Conservation (phyloP, 108 stramenopile genomes). For the Cylindrotheca closterium region DNA sequence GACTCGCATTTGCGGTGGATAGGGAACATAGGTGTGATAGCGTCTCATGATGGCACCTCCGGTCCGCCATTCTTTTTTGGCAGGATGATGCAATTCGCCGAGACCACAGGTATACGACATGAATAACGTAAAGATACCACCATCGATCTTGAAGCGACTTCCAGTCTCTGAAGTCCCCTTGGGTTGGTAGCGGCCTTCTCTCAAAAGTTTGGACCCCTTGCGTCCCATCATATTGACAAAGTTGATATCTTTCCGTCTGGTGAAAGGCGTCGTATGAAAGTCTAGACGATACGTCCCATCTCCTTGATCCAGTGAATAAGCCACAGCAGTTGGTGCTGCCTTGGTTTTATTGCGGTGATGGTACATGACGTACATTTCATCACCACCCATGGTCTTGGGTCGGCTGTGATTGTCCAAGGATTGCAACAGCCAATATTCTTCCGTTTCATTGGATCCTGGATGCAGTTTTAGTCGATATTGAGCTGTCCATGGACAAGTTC, state of each 20-base stretch:
- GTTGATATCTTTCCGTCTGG: not conserved
- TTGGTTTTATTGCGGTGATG: not conserved
- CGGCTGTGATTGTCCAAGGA: not conserved
- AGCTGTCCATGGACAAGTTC: not conserved
- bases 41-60: not conserved
- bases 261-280: not conserved
- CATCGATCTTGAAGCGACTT: not conserved
- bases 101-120: not conserved
- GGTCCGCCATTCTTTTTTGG: not conserved
- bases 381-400: not conserved
- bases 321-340: not conserved
- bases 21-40: not conserved
- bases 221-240: too few species aligned
- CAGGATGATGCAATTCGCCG: not conserved
- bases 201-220: too few species aligned
- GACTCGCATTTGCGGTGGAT: not conserved
- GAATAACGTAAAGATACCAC: not conserved
- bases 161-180: not conserved
- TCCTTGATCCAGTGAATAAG: not conserved
- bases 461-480: not conserved
- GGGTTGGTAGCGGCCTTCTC: too few species aligned
- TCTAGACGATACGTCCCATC: not conserved
- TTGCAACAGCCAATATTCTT: not conserved
- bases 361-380: conserved; percentile 1
- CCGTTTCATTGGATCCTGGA: not conserved